Conservation (phyloP, 805 yeast species). For the Candida maesae region DNA sequence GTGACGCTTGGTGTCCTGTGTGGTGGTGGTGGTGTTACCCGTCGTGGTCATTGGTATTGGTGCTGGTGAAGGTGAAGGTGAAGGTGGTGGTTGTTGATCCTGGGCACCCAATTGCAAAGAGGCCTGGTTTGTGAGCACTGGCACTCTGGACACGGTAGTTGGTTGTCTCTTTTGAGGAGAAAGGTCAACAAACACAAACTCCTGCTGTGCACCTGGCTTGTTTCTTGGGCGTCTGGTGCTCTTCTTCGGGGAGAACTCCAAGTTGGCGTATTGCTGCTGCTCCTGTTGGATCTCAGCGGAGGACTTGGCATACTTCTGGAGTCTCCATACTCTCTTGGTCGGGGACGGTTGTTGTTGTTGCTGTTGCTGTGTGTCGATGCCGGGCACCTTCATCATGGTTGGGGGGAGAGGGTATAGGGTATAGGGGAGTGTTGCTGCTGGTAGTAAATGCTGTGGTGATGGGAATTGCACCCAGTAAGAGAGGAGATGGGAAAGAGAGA, state of each 20-base stretch:
- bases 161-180: constrained; percentile 25
- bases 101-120: not conserved
- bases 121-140: not conserved
- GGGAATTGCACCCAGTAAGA: too few relatives aligned
- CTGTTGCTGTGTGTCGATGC: constrained; percentile 4
- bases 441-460: too few relatives aligned
- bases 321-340: constrained; percentile 27
- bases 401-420: too few relatives aligned
- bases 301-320: constrained; percentile 24
- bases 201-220: constrained; percentile 26
- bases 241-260: constrained; percentile 27
- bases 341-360: constrained; percentile 10
- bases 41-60: too few relatives aligned
- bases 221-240: constrained; percentile 25
- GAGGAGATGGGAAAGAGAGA: too few relatives aligned
- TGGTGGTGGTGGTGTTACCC: too few relatives aligned
- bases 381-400: constrained; percentile 10
- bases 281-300: constrained; percentile 24
- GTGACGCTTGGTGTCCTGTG: constrained; percentile 2
- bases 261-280: constrained; percentile 21
- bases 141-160: not conserved
- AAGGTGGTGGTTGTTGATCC: constrained; percentile 1
- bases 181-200: constrained; percentile 29
- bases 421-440: too few relatives aligned
- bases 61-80: not conserved